Evolutionary conservation across 75 land plant genomes (phyloP).

Genomic region (Isoetes taiwanensis): DNA sequence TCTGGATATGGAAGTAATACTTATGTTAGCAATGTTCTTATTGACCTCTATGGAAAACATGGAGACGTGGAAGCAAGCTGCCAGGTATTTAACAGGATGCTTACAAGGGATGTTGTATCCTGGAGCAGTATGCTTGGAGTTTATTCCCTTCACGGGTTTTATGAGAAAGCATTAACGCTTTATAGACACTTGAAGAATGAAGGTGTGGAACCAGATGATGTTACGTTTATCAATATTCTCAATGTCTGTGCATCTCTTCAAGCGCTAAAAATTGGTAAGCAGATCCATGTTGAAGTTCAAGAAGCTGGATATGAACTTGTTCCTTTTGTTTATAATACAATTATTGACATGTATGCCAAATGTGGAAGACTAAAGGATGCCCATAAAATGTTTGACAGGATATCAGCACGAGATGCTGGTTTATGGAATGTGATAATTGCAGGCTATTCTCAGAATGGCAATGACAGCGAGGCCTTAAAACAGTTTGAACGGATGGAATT

Average conservation of each 20-base stretch:
- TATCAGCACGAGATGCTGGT: background rate
- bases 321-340: background rate
- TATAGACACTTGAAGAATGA: background rate
- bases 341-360: background rate
- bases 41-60: too few relatives aligned
- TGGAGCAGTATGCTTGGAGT: slow-evolving; percentile 6
- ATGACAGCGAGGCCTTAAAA: background rate
- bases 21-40: too few relatives aligned
- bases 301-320: background rate
- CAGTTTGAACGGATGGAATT: slow-evolving; percentile 9
- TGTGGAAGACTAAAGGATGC: background rate
- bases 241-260: too few relatives aligned
- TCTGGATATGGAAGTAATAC: too few relatives aligned
- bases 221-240: slow-evolving; percentile 1
- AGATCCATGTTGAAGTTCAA: too few relatives aligned
- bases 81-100: too few relatives aligned
- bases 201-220: background rate
- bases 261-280: too few relatives aligned
- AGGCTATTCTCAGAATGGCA: slow-evolving; percentile 12
- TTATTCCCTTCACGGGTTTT: slow-evolving; percentile 3
- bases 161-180: background rate
- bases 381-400: slow-evolving; percentile 12
- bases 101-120: too few relatives aligned
- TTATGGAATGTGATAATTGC: slow-evolving; percentile 10
- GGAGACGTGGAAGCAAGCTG: too few relatives aligned